Percentiles rank a stretch among this genome's conserved stretches.
Conservation (phyloP, 345 rosid species). For the Carallia pectinifolia region DNA sequence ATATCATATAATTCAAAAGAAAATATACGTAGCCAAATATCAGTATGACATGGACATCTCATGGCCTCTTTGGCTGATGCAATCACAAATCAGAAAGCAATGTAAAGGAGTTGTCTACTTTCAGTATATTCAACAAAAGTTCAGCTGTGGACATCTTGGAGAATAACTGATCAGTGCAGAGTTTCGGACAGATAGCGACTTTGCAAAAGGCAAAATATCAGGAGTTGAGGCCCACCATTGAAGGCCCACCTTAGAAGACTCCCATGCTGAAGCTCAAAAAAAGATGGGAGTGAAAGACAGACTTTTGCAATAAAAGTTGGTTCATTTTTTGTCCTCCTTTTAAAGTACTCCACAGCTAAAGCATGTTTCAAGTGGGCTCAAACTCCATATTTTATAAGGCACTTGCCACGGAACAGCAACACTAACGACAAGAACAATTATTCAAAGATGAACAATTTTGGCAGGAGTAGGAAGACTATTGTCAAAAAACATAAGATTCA, state of each 20-base stretch:
- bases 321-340: conserved; percentile 13
- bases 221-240: conserved; percentile 18
- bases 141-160: conserved; percentile 18
- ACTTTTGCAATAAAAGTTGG: conserved; percentile 20
- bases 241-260: conserved; percentile 7
- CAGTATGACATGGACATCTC: conserved; percentile 20
- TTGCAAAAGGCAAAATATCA: conserved; percentile 10
- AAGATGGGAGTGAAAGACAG: conserved; percentile 3
- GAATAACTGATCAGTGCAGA: conserved; percentile 27
- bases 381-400: too few species aligned
- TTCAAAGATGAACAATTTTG: conserved; percentile 2
- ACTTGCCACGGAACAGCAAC: too few species aligned
- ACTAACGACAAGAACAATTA: too few species aligned
- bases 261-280: conserved; percentile 4
- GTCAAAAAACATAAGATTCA: conserved; percentile 13
- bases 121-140: conserved; percentile 26
- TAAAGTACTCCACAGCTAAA: not conserved
- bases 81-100: conserved; percentile 9
- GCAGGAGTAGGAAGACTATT: conserved; percentile 1
- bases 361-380: conserved; percentile 1
- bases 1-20: conserved; percentile 14
- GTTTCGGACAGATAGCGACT: conserved; percentile 13
- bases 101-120: conserved; percentile 24
- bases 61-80: conserved; percentile 3
- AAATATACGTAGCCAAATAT: conserved; percentile 13